phyloP scores from a whole-genome alignment of 345 rosid genomes.

The Brassica carinata region DNA sequence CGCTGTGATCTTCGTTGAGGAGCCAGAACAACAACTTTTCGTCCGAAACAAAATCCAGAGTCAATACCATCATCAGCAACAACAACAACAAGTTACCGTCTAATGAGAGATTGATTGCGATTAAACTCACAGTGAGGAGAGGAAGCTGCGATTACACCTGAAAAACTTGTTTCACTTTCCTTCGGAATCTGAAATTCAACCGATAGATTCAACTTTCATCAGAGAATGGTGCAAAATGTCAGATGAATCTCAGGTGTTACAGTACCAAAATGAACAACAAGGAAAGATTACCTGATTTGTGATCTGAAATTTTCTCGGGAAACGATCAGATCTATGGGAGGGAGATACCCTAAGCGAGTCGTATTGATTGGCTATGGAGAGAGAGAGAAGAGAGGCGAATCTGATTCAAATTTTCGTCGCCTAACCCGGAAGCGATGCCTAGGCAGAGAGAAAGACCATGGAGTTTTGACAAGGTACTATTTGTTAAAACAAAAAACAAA shows the following conservation, averaged over 20 bases:
- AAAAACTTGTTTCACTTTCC: slow-evolving; percentile 15
- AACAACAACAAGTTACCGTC: not conserved
- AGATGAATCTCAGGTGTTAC: slow-evolving; percentile 27
- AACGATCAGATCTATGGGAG: slow-evolving; percentile 36
- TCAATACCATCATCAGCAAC: not conserved
- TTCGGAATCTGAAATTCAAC: slow-evolving; percentile 23
- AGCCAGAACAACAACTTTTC: slow-evolving; percentile 84
- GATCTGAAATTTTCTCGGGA: slow-evolving; percentile 15
- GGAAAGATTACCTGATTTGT: slow-evolving; percentile 41
- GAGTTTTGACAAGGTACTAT: slow-evolving; percentile 1
- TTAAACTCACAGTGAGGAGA: slow-evolving; percentile 56
- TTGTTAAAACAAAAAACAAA: slow-evolving; percentile 1
- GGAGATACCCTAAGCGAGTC: slow-evolving; percentile 22
- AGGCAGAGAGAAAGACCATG: slow-evolving; percentile 24
- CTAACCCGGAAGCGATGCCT: slow-evolving; percentile 29
- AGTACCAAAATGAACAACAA: not conserved
- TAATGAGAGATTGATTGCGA: not conserved
- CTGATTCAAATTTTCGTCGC: slow-evolving; percentile 23
- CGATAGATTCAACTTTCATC: slow-evolving; percentile 11
- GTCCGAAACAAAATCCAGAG: slow-evolving; percentile 27
- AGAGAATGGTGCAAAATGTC: slow-evolving; percentile 15
- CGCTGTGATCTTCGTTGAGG: slow-evolving; percentile 99
- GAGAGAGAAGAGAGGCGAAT: slow-evolving; percentile 20
- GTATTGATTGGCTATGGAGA: slow-evolving; percentile 14
- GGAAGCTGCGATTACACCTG: slow-evolving; percentile 32